Evolutionary conservation across 2,329 filamentous ascomycete species (phyloP).

Genomic region (Cryphonectria carpinicola): DNA sequence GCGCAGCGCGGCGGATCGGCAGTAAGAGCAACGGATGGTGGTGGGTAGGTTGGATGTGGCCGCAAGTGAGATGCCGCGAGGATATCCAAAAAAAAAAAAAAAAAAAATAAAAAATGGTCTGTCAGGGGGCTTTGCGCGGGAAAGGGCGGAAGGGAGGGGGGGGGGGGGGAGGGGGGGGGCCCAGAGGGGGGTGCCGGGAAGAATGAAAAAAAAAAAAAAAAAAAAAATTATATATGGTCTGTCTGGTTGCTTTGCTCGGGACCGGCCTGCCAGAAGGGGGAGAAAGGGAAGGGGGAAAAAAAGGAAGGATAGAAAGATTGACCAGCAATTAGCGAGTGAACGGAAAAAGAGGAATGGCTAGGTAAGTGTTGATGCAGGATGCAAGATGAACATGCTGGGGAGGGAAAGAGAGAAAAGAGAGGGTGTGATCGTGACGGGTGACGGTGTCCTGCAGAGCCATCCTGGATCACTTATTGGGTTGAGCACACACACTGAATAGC

Average conservation of each 20-base stretch:
- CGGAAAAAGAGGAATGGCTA: neutral
- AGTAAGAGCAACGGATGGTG: neutral
- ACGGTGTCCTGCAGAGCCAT: neutral
- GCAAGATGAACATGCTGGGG: neutral
- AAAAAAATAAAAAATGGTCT: too few relatives aligned
- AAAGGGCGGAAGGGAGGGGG: too few relatives aligned
- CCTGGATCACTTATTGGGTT: constrained; percentile 16
- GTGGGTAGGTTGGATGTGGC: neutral
- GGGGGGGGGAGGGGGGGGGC: too few relatives aligned
- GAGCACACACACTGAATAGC: neutral
- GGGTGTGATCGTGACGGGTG: neutral
- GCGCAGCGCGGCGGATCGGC: constrained; percentile 16
- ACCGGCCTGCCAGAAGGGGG: constrained; percentile 7
- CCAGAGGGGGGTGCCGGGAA: too few relatives aligned
- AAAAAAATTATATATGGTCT: neutral
- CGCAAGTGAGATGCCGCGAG: neutral
- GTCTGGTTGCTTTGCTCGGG: neutral
- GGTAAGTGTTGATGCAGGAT: neutral
- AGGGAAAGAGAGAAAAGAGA: neutral
- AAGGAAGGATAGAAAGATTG: constrained; percentile 13
- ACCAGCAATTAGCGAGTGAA: constrained; percentile 19
- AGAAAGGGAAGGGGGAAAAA: neutral
- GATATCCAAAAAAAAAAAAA: neutral
- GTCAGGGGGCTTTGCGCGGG: too few relatives aligned
- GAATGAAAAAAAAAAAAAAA: neutral